Evolutionary conservation across 805 yeast genomes (phyloP).

Genomic region (Schwanniomyces polymorphus): DNA sequence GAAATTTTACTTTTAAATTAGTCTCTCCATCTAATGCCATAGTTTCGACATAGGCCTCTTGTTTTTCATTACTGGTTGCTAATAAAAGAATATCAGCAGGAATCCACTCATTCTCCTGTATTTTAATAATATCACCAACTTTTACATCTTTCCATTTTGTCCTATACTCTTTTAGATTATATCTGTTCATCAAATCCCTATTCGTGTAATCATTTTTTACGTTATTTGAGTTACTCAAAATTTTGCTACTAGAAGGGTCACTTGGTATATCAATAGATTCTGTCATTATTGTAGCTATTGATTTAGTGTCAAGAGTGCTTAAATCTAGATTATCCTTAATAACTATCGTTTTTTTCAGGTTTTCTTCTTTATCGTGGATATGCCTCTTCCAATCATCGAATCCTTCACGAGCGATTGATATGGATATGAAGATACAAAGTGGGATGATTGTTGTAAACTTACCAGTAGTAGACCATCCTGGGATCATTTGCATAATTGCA

Average conservation of each 20-base stretch:
- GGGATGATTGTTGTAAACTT: conserved; percentile 93
- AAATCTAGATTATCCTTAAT: conserved; percentile 31
- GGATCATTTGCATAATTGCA: conserved; percentile 92
- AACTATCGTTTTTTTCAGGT: conserved; percentile 43
- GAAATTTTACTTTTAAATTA: conserved; percentile 72
- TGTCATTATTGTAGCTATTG: conserved; percentile 38
- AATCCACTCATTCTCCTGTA: conserved; percentile 83
- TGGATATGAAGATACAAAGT: conserved; percentile 76
- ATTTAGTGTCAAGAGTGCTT: conserved; percentile 32
- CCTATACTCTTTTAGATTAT: conserved; percentile 31
- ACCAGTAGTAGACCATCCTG: conserved; percentile 97
- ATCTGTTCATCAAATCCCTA: conserved; percentile 19
- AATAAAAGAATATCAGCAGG: conserved; percentile 88
- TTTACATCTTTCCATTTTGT: conserved; percentile 70
- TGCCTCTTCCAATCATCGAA: conserved; percentile 91
- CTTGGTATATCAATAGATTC: conserved; percentile 28
- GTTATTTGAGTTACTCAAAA: conserved; percentile 5
- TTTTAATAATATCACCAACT: conserved; percentile 83
- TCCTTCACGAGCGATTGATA: conserved; percentile 90
- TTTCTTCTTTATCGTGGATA: conserved; percentile 80
- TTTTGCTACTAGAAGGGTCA: conserved; percentile 1
- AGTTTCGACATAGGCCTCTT: conserved; percentile 79
- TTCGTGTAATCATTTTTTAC: conserved; percentile 10
- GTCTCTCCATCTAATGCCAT: conserved; percentile 99
- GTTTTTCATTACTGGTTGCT: conserved; percentile 65